phyloP scores from a whole-genome alignment of 495 filamentous ascomycete genomes.

The Mycothermus thermophilus region DNA sequence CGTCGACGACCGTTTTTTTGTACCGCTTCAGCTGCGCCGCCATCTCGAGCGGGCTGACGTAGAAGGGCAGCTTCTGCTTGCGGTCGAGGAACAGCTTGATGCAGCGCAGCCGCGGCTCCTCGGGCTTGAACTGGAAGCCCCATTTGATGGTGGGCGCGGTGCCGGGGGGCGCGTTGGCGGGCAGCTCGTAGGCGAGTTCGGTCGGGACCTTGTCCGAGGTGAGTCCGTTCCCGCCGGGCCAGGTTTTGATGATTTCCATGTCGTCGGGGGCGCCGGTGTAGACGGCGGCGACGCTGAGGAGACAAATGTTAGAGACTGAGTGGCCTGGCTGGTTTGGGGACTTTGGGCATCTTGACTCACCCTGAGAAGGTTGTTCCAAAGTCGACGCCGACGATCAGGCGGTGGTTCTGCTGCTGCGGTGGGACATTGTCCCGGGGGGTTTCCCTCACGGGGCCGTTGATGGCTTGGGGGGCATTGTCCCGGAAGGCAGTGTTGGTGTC shows the following conservation, averaged over 20 bases:
- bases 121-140: conserved; percentile 67
- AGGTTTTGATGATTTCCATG: conserved; percentile 68
- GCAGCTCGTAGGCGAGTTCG: conserved; percentile 42
- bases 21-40: conserved; percentile 55
- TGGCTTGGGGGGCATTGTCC: too few species aligned
- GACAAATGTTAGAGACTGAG: not conserved
- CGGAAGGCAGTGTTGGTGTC: conserved; percentile 35
- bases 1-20: conserved; percentile 45
- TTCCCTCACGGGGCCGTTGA: conserved; percentile 40
- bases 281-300: conserved; percentile 50
- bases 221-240: conserved; percentile 63
- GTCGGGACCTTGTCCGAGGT: conserved; percentile 57
- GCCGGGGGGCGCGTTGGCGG: conserved; percentile 21
- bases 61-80: conserved; percentile 61
- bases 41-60: conserved; percentile 61
- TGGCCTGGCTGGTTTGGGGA: not conserved
- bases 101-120: conserved; percentile 58
- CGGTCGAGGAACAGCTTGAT: conserved; percentile 72
- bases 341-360: conserved; percentile 22
- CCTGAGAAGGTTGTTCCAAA: conserved; percentile 61
- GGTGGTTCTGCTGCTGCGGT: conserved; percentile 32
- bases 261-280: conserved; percentile 65
- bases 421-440: conserved; percentile 37
- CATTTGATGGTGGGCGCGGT: conserved; percentile 40
- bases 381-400: conserved; percentile 52